phyloP scores from a whole-genome alignment of 257 asterid species.

The Nicotiana tomentosiformis region DNA sequence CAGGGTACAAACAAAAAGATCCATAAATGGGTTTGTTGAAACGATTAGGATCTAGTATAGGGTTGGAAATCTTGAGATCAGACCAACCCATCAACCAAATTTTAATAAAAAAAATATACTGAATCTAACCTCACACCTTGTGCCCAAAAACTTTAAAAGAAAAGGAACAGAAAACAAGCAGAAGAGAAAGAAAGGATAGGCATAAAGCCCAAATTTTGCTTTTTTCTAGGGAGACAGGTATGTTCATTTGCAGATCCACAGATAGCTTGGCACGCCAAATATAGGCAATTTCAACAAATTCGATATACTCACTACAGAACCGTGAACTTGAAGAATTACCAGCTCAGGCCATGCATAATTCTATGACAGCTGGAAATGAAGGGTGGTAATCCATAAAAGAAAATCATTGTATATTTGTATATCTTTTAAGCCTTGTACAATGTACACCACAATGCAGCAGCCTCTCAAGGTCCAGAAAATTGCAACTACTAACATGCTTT shows the following conservation, averaged over 20 bases:
- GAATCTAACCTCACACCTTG: neutral
- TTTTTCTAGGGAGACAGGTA: neutral
- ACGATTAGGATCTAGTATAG: neutral
- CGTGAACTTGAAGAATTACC: neutral
- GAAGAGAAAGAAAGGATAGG: neutral
- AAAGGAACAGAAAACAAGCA: neutral
- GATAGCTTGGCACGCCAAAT: neutral
- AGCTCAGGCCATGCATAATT: neutral
- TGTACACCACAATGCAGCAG: neutral
- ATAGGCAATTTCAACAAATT: neutral
- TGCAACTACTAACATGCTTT: neutral
- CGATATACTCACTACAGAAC: neutral
- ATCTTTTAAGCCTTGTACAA: neutral
- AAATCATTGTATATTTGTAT: neutral
- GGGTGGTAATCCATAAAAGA: neutral
- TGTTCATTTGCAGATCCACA: neutral
- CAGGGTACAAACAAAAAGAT: neutral
- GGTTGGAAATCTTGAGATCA: neutral
- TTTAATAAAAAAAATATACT: neutral
- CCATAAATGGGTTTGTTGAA: neutral
- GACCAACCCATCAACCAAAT: neutral
- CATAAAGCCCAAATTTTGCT: neutral
- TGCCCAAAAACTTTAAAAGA: neutral
- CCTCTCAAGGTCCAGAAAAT: neutral
- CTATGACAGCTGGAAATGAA: neutral